A percentile compares a stretch with the other conserved stretches of the same genome.
Evolutionary conservation across 768 basidiomycete species (phyloP).

Genomic region (Lactarius deliciosus): DNA sequence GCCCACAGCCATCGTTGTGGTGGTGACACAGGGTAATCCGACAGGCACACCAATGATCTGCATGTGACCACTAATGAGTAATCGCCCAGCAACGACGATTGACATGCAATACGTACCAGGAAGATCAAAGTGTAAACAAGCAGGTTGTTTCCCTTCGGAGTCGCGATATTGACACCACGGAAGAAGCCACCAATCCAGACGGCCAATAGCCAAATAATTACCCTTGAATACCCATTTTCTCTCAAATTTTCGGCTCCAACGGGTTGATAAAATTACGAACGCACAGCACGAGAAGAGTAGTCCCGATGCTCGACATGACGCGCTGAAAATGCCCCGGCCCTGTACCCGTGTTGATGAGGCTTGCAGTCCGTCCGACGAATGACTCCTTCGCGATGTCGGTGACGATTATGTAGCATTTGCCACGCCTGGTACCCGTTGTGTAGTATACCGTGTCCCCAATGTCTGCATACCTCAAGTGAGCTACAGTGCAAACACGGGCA

Average conservation of each 20-base stretch:
- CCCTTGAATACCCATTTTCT: constrained; percentile 26
- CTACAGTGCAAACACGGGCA: background rate
- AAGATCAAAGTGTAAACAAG: constrained; percentile 46
- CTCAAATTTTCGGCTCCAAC: background rate
- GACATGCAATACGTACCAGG: constrained; percentile 32
- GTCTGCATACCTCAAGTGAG: constrained; percentile 14
- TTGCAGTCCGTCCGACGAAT: constrained; percentile 49
- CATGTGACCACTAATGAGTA: background rate
- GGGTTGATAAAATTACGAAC: constrained; percentile 7
- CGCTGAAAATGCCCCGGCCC: constrained; percentile 48
- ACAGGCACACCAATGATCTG: constrained; percentile 50
- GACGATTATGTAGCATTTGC: constrained; percentile 41
- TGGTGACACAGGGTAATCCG: constrained; percentile 48
- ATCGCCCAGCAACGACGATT: background rate
- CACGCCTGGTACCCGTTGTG: constrained; percentile 40
- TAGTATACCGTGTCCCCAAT: constrained; percentile 45
- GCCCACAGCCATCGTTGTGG: constrained; percentile 44
- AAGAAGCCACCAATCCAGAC: constrained; percentile 50
- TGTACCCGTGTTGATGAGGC: constrained; percentile 41
- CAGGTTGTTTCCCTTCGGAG: constrained; percentile 45
- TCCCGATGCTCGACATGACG: constrained; percentile 45
- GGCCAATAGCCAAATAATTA: constrained; percentile 43
- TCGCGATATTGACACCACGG: constrained; percentile 39
- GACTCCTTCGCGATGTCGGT: constrained; percentile 40
- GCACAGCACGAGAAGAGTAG: constrained; percentile 42